Evolutionary conservation across 768 basidiomycete genomes (phyloP).

Genomic region (Suillus tomentosus): DNA sequence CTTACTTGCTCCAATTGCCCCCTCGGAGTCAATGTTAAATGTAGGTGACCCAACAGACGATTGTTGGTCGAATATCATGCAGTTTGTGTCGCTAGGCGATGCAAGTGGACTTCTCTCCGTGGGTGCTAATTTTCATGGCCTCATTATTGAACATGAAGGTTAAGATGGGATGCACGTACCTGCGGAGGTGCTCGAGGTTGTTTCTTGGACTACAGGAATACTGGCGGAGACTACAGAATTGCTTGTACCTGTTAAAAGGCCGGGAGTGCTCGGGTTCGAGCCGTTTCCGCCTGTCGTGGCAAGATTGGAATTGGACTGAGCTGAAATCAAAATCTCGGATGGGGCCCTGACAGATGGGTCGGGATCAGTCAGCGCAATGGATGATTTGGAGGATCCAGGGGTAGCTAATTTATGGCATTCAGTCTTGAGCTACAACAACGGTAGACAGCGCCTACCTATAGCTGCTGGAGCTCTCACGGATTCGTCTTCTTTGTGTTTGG

Average conservation of each 20-base stretch:
- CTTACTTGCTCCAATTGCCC: background rate
- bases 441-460: background rate
- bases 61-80: background rate
- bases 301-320: background rate
- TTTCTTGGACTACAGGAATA: background rate
- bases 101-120: too few species aligned
- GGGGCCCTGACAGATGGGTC: background rate
- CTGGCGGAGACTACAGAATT: background rate
- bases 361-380: background rate
- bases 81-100: background rate
- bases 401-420: background rate
- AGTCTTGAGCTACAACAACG: background rate
- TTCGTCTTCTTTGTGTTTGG: background rate
- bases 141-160: background rate
- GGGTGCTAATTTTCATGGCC: background rate
- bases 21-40: constrained; percentile 2
- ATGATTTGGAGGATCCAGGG: background rate
- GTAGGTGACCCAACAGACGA: background rate
- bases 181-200: background rate
- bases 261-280: background rate
- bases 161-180: background rate
- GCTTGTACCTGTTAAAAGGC: background rate
- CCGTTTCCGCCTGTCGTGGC: background rate
- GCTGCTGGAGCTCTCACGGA: background rate
- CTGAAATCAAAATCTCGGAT: background rate